Conservation (phyloP, 352 stramenopile genomes). For the Thraustochytrium aureum region DNA sequence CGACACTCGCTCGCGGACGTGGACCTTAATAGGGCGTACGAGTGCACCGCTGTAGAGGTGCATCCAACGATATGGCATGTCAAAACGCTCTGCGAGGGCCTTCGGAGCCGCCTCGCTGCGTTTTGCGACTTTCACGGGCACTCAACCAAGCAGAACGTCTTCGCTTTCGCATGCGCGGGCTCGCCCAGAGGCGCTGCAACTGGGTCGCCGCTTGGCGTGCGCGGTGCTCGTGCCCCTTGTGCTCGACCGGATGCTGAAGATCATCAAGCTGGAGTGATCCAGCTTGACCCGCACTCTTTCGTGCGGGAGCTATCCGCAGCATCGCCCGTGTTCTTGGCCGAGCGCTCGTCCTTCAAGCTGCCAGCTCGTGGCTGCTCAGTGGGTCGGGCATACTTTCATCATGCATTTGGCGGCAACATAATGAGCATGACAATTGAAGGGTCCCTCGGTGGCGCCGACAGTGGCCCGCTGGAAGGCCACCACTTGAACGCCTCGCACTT, state of each 20-base stretch:
- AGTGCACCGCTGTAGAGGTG: slow-evolving; percentile 62
- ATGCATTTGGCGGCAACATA: neutral
- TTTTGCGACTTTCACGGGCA: slow-evolving; percentile 85
- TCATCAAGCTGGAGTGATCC: too few relatives aligned
- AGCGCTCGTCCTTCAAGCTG: neutral
- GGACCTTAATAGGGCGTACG: slow-evolving; percentile 79
- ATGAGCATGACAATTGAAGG: slow-evolving; percentile 39
- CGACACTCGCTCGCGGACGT: slow-evolving; percentile 74
- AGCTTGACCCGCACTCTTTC: too few relatives aligned
- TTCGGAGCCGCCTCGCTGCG: slow-evolving; percentile 65
- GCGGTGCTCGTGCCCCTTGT: too few relatives aligned
- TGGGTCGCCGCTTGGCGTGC: too few relatives aligned
- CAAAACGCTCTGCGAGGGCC: slow-evolving; percentile 69
- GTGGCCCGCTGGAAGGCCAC: slow-evolving; percentile 7
- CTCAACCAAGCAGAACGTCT: slow-evolving; percentile 76
- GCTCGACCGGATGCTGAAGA: too few relatives aligned
- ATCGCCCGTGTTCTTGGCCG: neutral
- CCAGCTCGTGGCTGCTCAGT: neutral
- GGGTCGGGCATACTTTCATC: neutral
- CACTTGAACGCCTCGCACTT: slow-evolving; percentile 24
- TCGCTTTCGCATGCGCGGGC: neutral
- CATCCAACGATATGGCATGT: slow-evolving; percentile 73
- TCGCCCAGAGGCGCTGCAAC: too few relatives aligned
- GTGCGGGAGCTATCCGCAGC: too few relatives aligned
- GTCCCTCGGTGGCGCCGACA: slow-evolving; percentile 29